Evolutionary conservation across 2,329 filamentous ascomycete genomes (phyloP), one percentile per base, ranked within the genome.

Genomic region (Arachnopeziza araneosa): DNA sequence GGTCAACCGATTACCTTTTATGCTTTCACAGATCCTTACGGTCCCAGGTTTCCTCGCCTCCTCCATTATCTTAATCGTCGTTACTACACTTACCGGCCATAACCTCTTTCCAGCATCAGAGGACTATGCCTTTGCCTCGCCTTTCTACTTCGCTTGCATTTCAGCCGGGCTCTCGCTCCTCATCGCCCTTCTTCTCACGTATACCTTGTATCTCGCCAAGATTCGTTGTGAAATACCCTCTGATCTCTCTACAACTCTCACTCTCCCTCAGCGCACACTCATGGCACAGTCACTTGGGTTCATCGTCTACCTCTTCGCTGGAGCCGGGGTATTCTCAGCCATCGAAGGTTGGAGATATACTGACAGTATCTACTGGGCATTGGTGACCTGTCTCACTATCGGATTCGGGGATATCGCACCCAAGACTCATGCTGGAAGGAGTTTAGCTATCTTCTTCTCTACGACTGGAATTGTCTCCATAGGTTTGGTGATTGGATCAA

Each of bases 391-490:
- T 2, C 85, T 86, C 70, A 86, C 83, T 2, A 78, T 86, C 36
- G 83, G 83, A 0, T 84, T 84, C 53, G 83, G 83, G 22, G 83
- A 86, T 62, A 75, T 78, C 22, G 70, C 73, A 17, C 71, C 80
- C 1, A 49, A 65, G 1, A 81, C 78, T 0, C 71, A 80, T 6
- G 74, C 89, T 0, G 85, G 83, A 0, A 81, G 87, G 36, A 82
- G 95, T 0, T 78, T 91, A 10, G 91, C 92, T 2, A 87, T 93
- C 59, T 88, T 95, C 64, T 91, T 89, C 66, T 89, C 83, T 78
- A 44, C 36, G 6, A 12, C 17, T 3, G 36, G 36, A 44, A 44
- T 44, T 8, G 36, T 44, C 17, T 44, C 36, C 36, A 44, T 44
- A 44, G 36, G 36, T 44, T 44, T 96, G 24, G 81, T 88, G 59